A percentile compares a stretch with the other conserved stretches of the same genome.
Evolutionary conservation across 306 rosid genomes (phyloP).

Genomic region (Quercus variabilis): DNA sequence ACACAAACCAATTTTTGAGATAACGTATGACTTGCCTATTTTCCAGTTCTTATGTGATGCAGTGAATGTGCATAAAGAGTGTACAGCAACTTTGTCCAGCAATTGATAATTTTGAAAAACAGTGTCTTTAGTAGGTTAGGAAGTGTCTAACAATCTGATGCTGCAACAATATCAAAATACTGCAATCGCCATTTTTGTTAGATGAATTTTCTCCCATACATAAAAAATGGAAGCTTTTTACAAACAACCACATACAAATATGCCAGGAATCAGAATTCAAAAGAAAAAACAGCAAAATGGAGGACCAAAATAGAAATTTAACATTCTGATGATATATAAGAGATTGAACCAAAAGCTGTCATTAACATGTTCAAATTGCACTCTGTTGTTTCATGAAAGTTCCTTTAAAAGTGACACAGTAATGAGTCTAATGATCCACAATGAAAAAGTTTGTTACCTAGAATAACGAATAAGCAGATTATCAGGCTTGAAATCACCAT

Average conservation of each 20-base stretch:
- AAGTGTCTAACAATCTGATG: background rate
- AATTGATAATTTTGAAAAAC: background rate
- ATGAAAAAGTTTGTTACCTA: slow-evolving; percentile 44
- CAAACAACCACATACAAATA: background rate
- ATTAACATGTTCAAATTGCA: background rate
- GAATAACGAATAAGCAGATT: slow-evolving; percentile 89
- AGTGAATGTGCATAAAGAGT: background rate
- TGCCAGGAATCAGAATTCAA: background rate
- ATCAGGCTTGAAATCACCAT: slow-evolving; percentile 98
- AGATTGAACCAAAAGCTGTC: slow-evolving; percentile 9
- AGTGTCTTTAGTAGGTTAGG: background rate
- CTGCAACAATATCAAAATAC: background rate
- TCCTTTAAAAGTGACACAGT: slow-evolving; percentile 3
- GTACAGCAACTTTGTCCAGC: background rate
- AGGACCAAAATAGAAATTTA: background rate
- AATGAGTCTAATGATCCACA: slow-evolving; percentile 27
- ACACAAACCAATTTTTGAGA: background rate
- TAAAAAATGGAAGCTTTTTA: background rate
- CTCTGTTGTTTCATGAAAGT: background rate
- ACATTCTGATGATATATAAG: background rate
- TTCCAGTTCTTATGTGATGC: background rate
- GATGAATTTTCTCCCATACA: background rate
- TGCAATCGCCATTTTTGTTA: background rate
- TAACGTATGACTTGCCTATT: background rate
- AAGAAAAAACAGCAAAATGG: background rate